Base-by-base conservation (phyloP, 1,139 yeast genomes). In the Blastobotrys persicus region DNA sequence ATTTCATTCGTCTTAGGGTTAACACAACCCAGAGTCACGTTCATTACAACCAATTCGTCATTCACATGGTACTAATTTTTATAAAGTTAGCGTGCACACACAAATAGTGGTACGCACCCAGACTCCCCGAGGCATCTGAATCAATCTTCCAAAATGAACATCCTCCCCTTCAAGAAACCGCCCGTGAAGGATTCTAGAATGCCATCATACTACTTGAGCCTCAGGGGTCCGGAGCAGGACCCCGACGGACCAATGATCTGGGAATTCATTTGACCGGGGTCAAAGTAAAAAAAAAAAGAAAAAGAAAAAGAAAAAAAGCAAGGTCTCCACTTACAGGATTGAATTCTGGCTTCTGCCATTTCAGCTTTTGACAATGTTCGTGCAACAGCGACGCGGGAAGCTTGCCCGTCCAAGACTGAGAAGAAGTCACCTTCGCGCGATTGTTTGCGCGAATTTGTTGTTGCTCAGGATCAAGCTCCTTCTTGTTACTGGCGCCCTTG, bases 321-420 rank as follows among this genome's bases (percentile, higher is more conserved):
- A 14, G 19, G 12, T 16, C 13, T n/a, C 65, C 63, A 60, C 72
- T 68, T 44, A 72, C 76, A 85, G 86, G 83, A 51, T 85, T 91
- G 59, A 86, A 85, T 14, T 76, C 81, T 3, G 88, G 95, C 58
- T 84, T 84, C 51, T 83, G 86, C 98, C 98, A 92, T 66, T 88
- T 88, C 53, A 79, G 82, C 62, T 85, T 86, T 64, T 88, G 97
- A 55, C 95, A 87, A 57, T 84, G 85, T 61, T 92, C 98, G 62
- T 88, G 88, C 3, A 92, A 73, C 31, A 92, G 68, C 0, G 95
- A 83, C 2, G 88, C 89, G 0, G 98, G 98, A 11, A 92, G 72
- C 60, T 92, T 92, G 1, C 98, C 98, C 1, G 97, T 89, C 97
- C 98, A 91, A 19, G 85, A 80, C 1, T 80, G 68, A 1, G 82